These are phyloP conservation scores for Sporothrix variecibatus DNA, from an alignment of 2,329 filamentous ascomycete species.

Conservation along the genomic window DNA sequence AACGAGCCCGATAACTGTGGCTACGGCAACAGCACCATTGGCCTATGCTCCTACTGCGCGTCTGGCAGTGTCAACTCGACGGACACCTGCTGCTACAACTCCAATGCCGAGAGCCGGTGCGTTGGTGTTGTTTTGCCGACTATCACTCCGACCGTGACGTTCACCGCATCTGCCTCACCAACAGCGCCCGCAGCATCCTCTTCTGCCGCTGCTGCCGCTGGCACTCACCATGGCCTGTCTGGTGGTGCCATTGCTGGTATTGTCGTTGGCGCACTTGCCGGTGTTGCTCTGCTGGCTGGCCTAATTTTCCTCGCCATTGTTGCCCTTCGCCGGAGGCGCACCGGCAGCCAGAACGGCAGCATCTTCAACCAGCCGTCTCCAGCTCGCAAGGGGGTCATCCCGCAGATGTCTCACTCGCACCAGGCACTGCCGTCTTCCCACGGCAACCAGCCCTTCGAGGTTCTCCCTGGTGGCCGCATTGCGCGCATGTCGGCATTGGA, in stretches of 20 bases:
- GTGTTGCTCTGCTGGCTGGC: slow-evolving; percentile 66
- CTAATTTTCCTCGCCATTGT: slow-evolving; percentile 69
- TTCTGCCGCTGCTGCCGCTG: slow-evolving; percentile 32
- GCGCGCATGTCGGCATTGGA: slow-evolving; percentile 95
- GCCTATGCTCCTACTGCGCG: slow-evolving; percentile 85
- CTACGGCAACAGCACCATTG: slow-evolving; percentile 68
- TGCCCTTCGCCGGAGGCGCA: slow-evolving; percentile 52
- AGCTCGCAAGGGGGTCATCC: slow-evolving; percentile 51
- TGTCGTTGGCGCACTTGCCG: slow-evolving; percentile 77
- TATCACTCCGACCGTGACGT: slow-evolving; percentile 68
- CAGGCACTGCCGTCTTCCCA: slow-evolving; percentile 26
- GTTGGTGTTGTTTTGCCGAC: slow-evolving; percentile 74
- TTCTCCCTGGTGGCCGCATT: slow-evolving; percentile 83
- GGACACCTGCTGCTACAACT: slow-evolving; percentile 89
- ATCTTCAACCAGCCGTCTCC: slow-evolving; percentile 90
- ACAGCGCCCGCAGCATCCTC: slow-evolving; percentile 48
- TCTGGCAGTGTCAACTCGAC: slow-evolving; percentile 85
- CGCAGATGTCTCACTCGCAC: slow-evolving; percentile 43
- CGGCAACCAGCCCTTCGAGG: slow-evolving; percentile 54
- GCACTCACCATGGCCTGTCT: slow-evolving; percentile 54
- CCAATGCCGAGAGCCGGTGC: slow-evolving; percentile 74
- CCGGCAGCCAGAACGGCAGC: slow-evolving; percentile 64
- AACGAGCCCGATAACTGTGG: slow-evolving; percentile 91
- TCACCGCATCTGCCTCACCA: slow-evolving; percentile 50
- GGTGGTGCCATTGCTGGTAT: slow-evolving; percentile 91